Evolutionary conservation across 371 early-diverging fungal genomes (phyloP).

Genomic region (Capillidium rhysosporum): DNA sequence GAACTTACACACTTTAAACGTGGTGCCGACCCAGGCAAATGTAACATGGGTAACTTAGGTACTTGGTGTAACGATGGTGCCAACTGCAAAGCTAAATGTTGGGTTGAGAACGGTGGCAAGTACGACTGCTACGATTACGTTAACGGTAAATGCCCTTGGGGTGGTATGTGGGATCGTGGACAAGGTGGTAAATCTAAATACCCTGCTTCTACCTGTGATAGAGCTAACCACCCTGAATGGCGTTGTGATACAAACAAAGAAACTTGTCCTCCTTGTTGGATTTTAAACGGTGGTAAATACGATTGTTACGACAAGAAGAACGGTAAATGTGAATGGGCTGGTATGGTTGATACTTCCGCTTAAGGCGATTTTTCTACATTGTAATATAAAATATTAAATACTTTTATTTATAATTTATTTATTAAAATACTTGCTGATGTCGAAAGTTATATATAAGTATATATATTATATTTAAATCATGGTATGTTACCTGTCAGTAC

Average conservation of each 20-base stretch:
- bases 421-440: too few relatives aligned
- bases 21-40: not conserved
- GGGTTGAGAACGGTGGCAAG: not conserved
- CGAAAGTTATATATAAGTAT: too few relatives aligned
- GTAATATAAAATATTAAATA: too few relatives aligned
- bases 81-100: not conserved
- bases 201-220: not conserved
- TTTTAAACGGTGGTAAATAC: not conserved
- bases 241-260: not conserved
- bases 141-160: not conserved
- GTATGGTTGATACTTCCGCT: not conserved
- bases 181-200: not conserved
- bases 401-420: too few relatives aligned
- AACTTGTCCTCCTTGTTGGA: not conserved
- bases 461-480: too few relatives aligned
- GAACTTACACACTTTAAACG: not conserved
- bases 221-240: not conserved
- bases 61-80: not conserved
- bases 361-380: not conserved
- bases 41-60: not conserved
- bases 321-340: not conserved
- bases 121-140: not conserved
- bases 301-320: not conserved
- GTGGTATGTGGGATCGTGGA: conserved; percentile 2
- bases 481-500: too few relatives aligned